Conservation (phyloP, 495 filamentous ascomycete genomes). For the Poronia punctata region DNA sequence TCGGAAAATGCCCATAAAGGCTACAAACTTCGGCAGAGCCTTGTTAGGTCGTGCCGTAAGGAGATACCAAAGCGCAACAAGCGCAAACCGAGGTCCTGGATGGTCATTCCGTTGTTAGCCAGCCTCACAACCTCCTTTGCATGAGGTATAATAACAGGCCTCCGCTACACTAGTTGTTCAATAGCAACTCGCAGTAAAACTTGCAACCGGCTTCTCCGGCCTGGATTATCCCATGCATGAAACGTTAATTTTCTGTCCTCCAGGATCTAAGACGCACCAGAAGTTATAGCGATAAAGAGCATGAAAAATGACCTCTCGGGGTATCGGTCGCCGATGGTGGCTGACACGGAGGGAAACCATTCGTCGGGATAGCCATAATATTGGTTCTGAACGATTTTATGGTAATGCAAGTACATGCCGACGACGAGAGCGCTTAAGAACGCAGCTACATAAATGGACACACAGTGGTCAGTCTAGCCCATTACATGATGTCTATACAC, state of each 20-base stretch:
- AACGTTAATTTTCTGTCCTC: not conserved
- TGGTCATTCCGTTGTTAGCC: constrained; percentile 4
- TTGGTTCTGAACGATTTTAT: constrained; percentile 97
- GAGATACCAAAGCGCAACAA: constrained; percentile 90
- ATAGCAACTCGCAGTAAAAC: too few species aligned
- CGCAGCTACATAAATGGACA: constrained; percentile 47
- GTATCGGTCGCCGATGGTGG: constrained; percentile 98
- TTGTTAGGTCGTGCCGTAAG: constrained; percentile 71
- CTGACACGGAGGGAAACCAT: constrained; percentile 98
- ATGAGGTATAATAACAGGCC: too few species aligned
- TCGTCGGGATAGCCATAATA: constrained; percentile 94
- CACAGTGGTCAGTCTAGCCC: constrained; percentile 5
- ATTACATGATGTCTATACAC: not conserved
- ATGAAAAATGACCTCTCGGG: constrained; percentile 96
- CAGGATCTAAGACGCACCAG: constrained; percentile 45
- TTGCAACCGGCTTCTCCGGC: too few species aligned
- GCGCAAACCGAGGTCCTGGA: constrained; percentile 77
- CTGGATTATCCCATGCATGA: not conserved
- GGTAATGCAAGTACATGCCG: constrained; percentile 80
- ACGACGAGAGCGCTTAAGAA: constrained; percentile 87
- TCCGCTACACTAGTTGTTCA: too few species aligned
- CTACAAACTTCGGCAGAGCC: constrained; percentile 73
- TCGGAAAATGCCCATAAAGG: constrained; percentile 72
- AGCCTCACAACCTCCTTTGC: too few species aligned
- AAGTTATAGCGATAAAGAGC: constrained; percentile 93